Base-by-base conservation (phyloP, 148 eudicot species). In the Mesembryanthemum crystallinum region DNA sequence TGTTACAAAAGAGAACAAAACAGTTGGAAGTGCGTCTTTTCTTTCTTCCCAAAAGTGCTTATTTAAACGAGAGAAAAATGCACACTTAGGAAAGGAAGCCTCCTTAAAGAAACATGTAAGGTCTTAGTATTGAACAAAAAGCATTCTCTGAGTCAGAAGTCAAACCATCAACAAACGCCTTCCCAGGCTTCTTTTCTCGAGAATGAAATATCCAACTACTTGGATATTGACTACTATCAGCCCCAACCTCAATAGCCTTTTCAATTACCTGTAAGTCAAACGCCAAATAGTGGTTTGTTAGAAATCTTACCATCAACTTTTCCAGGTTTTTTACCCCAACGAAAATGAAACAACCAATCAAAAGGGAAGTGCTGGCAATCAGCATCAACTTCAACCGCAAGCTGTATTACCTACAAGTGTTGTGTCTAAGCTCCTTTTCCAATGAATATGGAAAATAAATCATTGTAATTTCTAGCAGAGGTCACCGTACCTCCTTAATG, bases 131-230 rank as follows among this genome's bases (percentile, higher is more conserved):
- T 18, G 47, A 37, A 11, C 14, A 33, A 69, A 69, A n/a, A 8
- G 51, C 28, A 35, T 70, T 54, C 23, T 32, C 23, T 55, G 76
- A 83, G 81, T 81, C 78, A 84, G 91, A 84, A 81, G 84, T 79
- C 97, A 82, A 84, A 95, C 99, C 99, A 88, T 95, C 93, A 79
- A 92, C 89, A 83, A 90, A 88, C 78, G 97, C 94, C 88, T 92
- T 88, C 76, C 92, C 97, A 75, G 94, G 90, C 82, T 90, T 95
- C 87, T 90, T 95, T 86, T 95, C 96, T 55, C 97, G 91, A 63
- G 88, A 89, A 84, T 92, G 96, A 84, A 88, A 88, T 71, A 95
- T 90, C 99, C 97, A 95, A 85, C 74, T 79, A 87, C 86, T 88
- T 71, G 97, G 96, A 84, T 82, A 92, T 85, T 92, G 94, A 82